Conservation (phyloP, 1,284 basidiomycete species). For the Heterobasidion annosum region DNA sequence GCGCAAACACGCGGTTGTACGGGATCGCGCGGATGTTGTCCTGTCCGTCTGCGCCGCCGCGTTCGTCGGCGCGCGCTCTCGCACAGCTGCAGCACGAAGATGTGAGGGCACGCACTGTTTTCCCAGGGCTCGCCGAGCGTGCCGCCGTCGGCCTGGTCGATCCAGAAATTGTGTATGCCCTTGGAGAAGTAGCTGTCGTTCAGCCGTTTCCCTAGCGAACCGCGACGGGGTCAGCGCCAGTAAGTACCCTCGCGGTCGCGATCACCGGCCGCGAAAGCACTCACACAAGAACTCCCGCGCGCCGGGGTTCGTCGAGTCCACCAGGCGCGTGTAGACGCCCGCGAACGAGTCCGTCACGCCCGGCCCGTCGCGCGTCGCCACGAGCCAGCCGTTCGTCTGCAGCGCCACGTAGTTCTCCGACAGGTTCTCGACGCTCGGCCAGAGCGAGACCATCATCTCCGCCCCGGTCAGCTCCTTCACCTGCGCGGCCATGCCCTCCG, state of each 20-base stretch:
- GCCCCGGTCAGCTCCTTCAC: slow-evolving; percentile 32
- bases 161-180: slow-evolving; percentile 34
- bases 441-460: slow-evolving; percentile 35
- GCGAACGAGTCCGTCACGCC: slow-evolving; percentile 30
- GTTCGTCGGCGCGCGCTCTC: too few species aligned
- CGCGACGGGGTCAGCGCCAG: not conserved
- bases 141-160: slow-evolving; percentile 32
- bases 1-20: slow-evolving; percentile 25
- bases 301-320: slow-evolving; percentile 17
- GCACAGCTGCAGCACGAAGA: not conserved
- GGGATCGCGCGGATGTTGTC: slow-evolving; percentile 24
- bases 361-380: slow-evolving; percentile 29
- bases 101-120: slow-evolving; percentile 20
- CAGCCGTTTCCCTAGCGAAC: slow-evolving; percentile 24
- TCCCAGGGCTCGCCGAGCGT: slow-evolving; percentile 28
- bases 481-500: slow-evolving; percentile 24
- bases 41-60: slow-evolving; percentile 18
- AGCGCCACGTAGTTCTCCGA: slow-evolving; percentile 27
- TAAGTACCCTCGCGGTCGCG: too few species aligned
- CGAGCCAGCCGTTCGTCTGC: slow-evolving; percentile 25
- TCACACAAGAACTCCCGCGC: slow-evolving; percentile 15
- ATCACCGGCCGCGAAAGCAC: not conserved
- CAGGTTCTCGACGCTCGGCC: slow-evolving; percentile 32
- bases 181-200: slow-evolving; percentile 34
- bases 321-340: slow-evolving; percentile 28